Base-by-base conservation (phyloP, 139 green algal species). In the Astrephomene gubernaculifera region DNA sequence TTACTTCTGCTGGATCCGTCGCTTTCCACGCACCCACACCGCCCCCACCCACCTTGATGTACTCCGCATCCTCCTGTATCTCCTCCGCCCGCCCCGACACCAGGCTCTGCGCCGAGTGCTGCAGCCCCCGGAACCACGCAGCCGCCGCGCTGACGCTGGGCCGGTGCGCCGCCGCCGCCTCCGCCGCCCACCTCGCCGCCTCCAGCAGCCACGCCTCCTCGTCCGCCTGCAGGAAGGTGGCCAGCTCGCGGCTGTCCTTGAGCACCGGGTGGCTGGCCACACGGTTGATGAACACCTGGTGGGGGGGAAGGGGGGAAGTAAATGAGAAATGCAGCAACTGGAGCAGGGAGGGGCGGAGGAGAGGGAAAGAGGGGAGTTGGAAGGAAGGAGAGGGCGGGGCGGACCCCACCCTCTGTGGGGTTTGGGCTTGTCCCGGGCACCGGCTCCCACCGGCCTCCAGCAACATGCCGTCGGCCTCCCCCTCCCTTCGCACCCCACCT, bases 151-250 rank as follows among this genome's bases (percentile, higher is more conserved):
- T 85, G 36, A 96, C 60, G n/a, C n/a, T n/a, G 65, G 87, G 71
- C n/a, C 68, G 39, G 81, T 91, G 82, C 70, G 65, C 52, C 29
- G 88, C 85, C 38, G 24, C 81, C 10, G 67, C 86, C 81, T 92
- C 85, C 19, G 83, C 87, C 85, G 90, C 86, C 82, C 89, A 92
- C 60, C 91, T 92, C 43, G 90, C 94, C 85, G 96, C 90, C 87
- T 97, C 93, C 21, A 95, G 82, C 2, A 89, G 92, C 91, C 94
- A 99, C 41, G 91, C 91, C 38, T 98, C 94, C 65, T 99, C 96
- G 69, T 86, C 93, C 2, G 95, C 92, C 74, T 78, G 33, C 38
- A 90, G 85, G 75, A 92, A 90, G 38, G 72, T 90, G 29, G 49
- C 7, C 75, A 99, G 90, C 67, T 96, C 92, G 38, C 36, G 43